phyloP scores from a whole-genome alignment of 768 basidiomycete genomes.

The Lactarius vividus region DNA sequence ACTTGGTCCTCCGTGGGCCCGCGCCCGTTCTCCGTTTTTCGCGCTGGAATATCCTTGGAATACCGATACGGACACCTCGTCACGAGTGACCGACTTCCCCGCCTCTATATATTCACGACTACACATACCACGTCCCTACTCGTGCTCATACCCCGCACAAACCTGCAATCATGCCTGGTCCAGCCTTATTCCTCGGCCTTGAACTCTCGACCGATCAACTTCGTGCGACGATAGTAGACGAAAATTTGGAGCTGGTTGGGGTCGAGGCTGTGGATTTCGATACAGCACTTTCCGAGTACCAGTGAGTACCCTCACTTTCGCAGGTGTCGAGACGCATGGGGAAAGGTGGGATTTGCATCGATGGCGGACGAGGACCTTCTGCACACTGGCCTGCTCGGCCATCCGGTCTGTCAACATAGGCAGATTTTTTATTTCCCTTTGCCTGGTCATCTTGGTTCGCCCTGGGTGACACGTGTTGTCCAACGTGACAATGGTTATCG shows the following conservation, averaged over 20 bases:
- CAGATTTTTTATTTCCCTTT: slow-evolving; percentile 6
- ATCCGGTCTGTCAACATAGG: background rate
- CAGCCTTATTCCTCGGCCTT: slow-evolving; percentile 64
- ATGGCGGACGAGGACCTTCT: background rate
- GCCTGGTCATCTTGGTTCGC: slow-evolving; percentile 3
- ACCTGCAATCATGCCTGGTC: no score
- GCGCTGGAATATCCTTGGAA: slow-evolving; percentile 6
- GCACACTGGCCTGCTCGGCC: background rate
- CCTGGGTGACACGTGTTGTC: slow-evolving; percentile 7
- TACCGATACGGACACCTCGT: slow-evolving; percentile 12
- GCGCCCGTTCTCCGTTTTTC: slow-evolving; percentile 7
- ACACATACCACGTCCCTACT: slow-evolving; percentile 1
- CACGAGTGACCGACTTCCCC: slow-evolving; percentile 14
- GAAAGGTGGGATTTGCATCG: background rate
- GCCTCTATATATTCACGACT: slow-evolving; percentile 2
- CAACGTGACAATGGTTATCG: slow-evolving; percentile 5
- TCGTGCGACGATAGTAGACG: slow-evolving; percentile 80
- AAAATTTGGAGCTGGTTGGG: slow-evolving; percentile 75
- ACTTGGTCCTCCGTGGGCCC: background rate
- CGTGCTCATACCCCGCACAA: background rate
- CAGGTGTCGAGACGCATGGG: background rate
- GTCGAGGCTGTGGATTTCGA: slow-evolving; percentile 86
- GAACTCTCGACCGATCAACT: slow-evolving; percentile 84
- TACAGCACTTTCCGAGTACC: slow-evolving; percentile 71
- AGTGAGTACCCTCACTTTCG: slow-evolving; percentile 49